Percentiles rank a stretch among this genome's conserved stretches.
These are phyloP conservation scores for Baeospora myosura DNA, from an alignment of 1,284 basidiomycete genomes.

Conservation along the genomic window DNA sequence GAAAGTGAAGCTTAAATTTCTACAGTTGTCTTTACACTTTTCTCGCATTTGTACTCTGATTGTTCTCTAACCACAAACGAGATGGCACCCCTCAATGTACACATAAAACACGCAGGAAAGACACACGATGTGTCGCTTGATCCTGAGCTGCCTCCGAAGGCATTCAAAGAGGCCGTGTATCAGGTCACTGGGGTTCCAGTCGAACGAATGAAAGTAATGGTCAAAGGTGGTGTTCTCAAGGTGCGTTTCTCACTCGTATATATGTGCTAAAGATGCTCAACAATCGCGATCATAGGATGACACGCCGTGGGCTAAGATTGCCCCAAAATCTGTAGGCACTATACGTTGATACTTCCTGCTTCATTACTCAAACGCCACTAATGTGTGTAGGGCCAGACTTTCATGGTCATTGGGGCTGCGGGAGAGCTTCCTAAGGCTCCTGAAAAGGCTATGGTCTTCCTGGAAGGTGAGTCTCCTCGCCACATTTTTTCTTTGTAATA, in stretches of 20 bases:
- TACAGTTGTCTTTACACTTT: too few species aligned
- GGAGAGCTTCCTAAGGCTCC: slow-evolving; percentile 89
- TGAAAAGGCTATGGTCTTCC: slow-evolving; percentile 69
- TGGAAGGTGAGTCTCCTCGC: slow-evolving; percentile 49
- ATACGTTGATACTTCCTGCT: neutral
- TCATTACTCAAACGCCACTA: neutral
- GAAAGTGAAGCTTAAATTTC: too few species aligned
- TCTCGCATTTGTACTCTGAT: neutral
- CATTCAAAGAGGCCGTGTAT: slow-evolving; percentile 82
- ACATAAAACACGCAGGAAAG: slow-evolving; percentile 91
- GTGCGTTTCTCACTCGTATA: slow-evolving; percentile 33
- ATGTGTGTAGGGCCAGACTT: slow-evolving; percentile 57
- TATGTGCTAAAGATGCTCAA: neutral
- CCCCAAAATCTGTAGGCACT: slow-evolving; percentile 62
- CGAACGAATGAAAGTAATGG: slow-evolving; percentile 95
- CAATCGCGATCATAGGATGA: slow-evolving; percentile 58
- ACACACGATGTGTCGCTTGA: slow-evolving; percentile 61
- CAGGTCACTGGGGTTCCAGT: slow-evolving; percentile 79
- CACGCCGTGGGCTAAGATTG: slow-evolving; percentile 76
- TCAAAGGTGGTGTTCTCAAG: slow-evolving; percentile 91
- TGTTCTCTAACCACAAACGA: slow-evolving; percentile 1
- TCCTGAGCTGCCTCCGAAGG: slow-evolving; percentile 56
- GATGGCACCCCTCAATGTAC: slow-evolving; percentile 66
- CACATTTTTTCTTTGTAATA: slow-evolving; percentile 8
- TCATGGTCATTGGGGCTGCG: slow-evolving; percentile 89